Percentiles rank a stretch among this genome's conserved stretches.
phyloP scores from a whole-genome alignment of 805 yeast species.

The Candida takata region DNA sequence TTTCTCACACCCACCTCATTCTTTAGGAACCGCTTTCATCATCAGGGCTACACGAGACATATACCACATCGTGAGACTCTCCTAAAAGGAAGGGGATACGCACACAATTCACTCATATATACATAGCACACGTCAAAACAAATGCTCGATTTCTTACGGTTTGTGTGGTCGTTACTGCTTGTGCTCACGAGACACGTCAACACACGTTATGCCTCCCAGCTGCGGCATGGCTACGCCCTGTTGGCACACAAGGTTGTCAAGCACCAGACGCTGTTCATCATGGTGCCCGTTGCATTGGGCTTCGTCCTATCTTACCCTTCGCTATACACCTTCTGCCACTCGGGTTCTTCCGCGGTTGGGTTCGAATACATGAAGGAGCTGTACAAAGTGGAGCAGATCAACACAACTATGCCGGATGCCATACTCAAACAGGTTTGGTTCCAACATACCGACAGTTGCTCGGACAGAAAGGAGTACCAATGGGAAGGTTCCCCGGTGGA shows the following conservation, averaged over 20 bases:
- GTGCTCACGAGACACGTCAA: slow-evolving; percentile 14
- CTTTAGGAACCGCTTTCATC: too few species aligned
- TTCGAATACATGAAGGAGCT: slow-evolving; percentile 15
- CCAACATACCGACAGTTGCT: slow-evolving; percentile 6
- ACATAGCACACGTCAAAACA: neutral
- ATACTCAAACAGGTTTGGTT: slow-evolving; percentile 20
- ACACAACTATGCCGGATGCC: too few species aligned
- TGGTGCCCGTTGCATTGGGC: slow-evolving; percentile 41
- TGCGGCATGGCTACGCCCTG: slow-evolving; percentile 17
- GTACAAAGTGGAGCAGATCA: slow-evolving; percentile 1
- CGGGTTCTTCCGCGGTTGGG: slow-evolving; percentile 2
- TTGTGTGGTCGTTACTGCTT: slow-evolving; percentile 14
- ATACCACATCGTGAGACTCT: too few species aligned
- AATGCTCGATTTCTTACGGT: slow-evolving; percentile 20
- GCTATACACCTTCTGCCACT: slow-evolving; percentile 29
- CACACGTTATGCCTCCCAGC: slow-evolving; percentile 7
- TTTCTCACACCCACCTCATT: too few species aligned
- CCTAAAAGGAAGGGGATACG: too few species aligned
- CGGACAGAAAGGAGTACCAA: too few species aligned
- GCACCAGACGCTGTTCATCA: slow-evolving; percentile 36
- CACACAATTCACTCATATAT: too few species aligned
- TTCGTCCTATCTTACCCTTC: slow-evolving; percentile 45
- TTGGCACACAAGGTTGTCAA: slow-evolving; percentile 26
- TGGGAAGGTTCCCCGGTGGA: too few species aligned
- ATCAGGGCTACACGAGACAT: too few species aligned